Evolutionary conservation across 2,329 filamentous ascomycete genomes (phyloP).

Genomic region (Aspergillus intermedius): DNA sequence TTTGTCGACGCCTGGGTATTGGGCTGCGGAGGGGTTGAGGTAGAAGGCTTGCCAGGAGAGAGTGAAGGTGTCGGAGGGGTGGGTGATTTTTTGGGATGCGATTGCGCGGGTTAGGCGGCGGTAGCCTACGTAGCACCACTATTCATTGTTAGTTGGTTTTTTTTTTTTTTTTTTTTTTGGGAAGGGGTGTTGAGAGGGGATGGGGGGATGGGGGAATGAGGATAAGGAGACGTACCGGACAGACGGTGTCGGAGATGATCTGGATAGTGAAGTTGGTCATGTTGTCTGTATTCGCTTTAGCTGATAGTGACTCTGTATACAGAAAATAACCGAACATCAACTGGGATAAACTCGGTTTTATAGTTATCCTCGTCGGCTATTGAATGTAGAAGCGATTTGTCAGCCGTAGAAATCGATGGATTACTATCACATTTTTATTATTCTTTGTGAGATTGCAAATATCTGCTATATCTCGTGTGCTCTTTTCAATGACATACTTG

Average conservation of each 20-base stretch:
- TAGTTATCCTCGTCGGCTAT: too few species aligned
- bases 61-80: slow-evolving; percentile 65
- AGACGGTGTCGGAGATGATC: slow-evolving; percentile 75
- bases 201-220: not conserved
- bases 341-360: too few species aligned
- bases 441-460: too few species aligned
- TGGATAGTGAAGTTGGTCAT: slow-evolving; percentile 74
- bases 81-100: slow-evolving; percentile 53
- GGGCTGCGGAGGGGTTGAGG: slow-evolving; percentile 61
- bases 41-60: slow-evolving; percentile 76
- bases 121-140: slow-evolving; percentile 72
- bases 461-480: too few species aligned
- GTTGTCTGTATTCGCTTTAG: not conserved
- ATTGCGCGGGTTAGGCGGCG: slow-evolving; percentile 69
- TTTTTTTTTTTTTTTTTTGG: not conserved
- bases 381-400: too few species aligned
- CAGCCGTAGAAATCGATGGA: too few species aligned
- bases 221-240: slow-evolving; percentile 45
- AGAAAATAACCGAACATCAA: too few species aligned
- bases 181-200: slow-evolving; percentile 1
- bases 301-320: not conserved
- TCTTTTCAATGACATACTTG: too few species aligned
- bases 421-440: too few species aligned
- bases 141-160: slow-evolving; percentile 3
- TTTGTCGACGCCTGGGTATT: slow-evolving; percentile 46